Conservation (phyloP, 371 early-diverging fungal genomes). For the Modicella reniformis region DNA sequence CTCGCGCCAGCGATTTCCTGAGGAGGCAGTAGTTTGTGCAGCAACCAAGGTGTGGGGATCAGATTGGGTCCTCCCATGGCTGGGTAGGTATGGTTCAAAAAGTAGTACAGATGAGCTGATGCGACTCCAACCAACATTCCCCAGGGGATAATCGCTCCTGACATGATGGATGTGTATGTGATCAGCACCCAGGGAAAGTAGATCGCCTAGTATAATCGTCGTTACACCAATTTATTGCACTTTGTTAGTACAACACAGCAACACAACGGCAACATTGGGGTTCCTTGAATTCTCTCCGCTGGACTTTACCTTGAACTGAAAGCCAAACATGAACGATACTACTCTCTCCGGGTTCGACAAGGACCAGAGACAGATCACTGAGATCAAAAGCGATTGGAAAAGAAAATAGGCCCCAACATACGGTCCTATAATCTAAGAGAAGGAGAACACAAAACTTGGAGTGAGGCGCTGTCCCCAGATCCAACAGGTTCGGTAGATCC, state of each 20-base stretch:
- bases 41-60: conserved; percentile 63
- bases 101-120: conserved; percentile 69
- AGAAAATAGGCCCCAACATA: conserved; percentile 25
- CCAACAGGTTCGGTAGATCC: too few species aligned
- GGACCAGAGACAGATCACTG: conserved; percentile 83
- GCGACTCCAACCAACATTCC: conserved; percentile 60
- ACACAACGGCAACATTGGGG: too few species aligned
- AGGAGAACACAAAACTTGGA: conserved; percentile 13
- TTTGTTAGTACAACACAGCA: too few species aligned
- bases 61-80: conserved; percentile 64
- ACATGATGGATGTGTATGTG: conserved; percentile 58
- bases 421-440: conserved; percentile 27
- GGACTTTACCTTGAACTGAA: conserved; percentile 84
- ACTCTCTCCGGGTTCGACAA: conserved; percentile 68
- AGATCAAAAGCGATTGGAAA: conserved; percentile 68
- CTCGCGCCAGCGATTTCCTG: conserved; percentile 39
- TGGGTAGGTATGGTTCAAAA: conserved; percentile 63
- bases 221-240: too few species aligned
- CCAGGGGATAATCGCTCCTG: conserved; percentile 53
- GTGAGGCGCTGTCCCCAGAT: too few species aligned
- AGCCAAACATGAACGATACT: conserved; percentile 85
- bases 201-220: conserved; percentile 60
- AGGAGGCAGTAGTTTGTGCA: conserved; percentile 60
- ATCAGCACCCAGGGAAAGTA: conserved; percentile 81
- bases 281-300: background rate